Evolutionary conservation across 2,329 filamentous ascomycete species (phyloP), one percentile per base, ranked within the genome.

Genomic region (Mycosphaerella arachidis): DNA sequence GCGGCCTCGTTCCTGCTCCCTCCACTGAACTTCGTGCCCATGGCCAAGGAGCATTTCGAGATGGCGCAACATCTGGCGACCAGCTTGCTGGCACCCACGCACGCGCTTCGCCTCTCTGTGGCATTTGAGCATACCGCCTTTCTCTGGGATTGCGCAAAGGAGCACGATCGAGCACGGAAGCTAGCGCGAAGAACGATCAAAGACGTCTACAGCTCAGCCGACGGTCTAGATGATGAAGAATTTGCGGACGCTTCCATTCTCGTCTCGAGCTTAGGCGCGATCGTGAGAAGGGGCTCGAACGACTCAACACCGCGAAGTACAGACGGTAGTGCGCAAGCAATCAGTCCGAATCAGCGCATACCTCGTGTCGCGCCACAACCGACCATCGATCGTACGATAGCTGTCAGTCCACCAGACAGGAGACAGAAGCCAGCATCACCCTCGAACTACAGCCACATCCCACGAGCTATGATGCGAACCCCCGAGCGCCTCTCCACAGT

Each of bases 81-180:
- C 52, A 78, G 81, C 29, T 80, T 92, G 9, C 83, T 97, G 1
- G 91, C 91, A 73, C 91, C 92, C 2, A 95, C 91, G 0, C 92
- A 97, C 72, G 94, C 94, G 0, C 79, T 99, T 16, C 88, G 93
- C 1, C 79, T 99, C 0, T 95, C 91, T 0, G 88, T 96, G 55
- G 94, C 94, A 69, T 88, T 96, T 0, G 94, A 99, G 74, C 95
- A 95, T 73, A 86, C 90, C 13, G 92, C 92, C 0, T 99, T 97
- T 72, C 79, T 97, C 0, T 97, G 93, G 79, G 94, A 97, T 71
- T 97, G 93, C 70, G 82, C 91, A 2, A 91, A 94, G 71, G 92
- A 97, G 68, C 81, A 84, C 51, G 87, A 92, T 24, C 85, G 81
- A 37, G 92, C 91, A 55, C 84, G 92, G 33, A 83, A 84, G 56